Percentiles rank a stretch among this genome's conserved stretches.
These are phyloP conservation scores for Lasiodiplodia sp. DNA, from an alignment of 2,329 filamentous ascomycete genomes.

Conservation along the genomic window DNA sequence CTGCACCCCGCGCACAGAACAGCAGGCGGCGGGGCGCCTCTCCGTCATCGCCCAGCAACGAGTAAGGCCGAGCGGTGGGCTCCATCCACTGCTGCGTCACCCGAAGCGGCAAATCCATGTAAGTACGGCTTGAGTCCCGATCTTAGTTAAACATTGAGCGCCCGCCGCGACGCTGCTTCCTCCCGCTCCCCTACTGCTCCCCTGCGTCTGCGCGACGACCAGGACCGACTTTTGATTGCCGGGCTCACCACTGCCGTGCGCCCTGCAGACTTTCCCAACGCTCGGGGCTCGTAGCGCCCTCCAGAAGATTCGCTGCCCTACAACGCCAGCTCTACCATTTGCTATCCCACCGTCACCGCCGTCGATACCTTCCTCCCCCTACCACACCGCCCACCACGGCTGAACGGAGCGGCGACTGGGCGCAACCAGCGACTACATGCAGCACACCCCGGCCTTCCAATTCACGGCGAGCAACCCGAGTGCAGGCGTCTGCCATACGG, in stretches of 20 bases:
- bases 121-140: slow-evolving; percentile 15
- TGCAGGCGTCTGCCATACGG: slow-evolving; percentile 34
- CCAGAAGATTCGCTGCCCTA: slow-evolving; percentile 20
- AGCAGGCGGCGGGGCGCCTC: slow-evolving; percentile 18
- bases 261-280: slow-evolving; percentile 9
- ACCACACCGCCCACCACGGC: slow-evolving; percentile 15
- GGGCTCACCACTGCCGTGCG: slow-evolving; percentile 15
- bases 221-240: background rate
- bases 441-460: slow-evolving; percentile 39
- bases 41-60: slow-evolving; percentile 23
- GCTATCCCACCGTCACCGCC: slow-evolving; percentile 16
- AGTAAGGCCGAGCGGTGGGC: slow-evolving; percentile 27
- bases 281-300: background rate
- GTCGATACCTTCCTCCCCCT: background rate
- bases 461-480: slow-evolving; percentile 36
- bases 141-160: slow-evolving; percentile 18
- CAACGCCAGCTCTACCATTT: background rate
- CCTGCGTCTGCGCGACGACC: background rate
- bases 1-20: slow-evolving; percentile 24
- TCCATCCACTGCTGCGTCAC: slow-evolving; percentile 19
- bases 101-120: slow-evolving; percentile 27
- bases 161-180: slow-evolving; percentile 4
- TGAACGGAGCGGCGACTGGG: slow-evolving; percentile 58
- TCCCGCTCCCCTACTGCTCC: background rate
- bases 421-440: slow-evolving; percentile 57